Percentiles rank a stretch among this genome's conserved stretches.
Conservation (phyloP, 306 rosid genomes). For the Fragaria ananassa region DNA sequence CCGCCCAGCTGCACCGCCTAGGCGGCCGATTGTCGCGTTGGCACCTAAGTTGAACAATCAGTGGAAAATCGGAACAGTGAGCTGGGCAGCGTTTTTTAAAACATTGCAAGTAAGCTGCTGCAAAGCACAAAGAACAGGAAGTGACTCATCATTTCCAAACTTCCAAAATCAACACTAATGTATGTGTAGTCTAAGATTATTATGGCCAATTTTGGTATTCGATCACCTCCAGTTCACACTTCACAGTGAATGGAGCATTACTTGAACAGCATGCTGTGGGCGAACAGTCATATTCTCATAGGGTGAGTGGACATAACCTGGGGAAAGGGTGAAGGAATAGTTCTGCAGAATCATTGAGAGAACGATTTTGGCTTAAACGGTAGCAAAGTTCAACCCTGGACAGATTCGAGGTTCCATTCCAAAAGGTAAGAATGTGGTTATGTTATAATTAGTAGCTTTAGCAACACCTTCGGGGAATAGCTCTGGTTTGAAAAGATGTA, state of each 20-base stretch:
- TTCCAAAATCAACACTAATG: not conserved
- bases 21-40: too few species aligned
- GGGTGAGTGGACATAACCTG: slow-evolving; percentile 27
- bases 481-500: slow-evolving; percentile 28
- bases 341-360: slow-evolving; percentile 29
- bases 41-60: too few species aligned
- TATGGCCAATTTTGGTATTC: not conserved
- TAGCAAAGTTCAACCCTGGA: slow-evolving; percentile 28
- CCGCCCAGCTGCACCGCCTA: too few species aligned
- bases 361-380: slow-evolving; percentile 22
- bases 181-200: not conserved
- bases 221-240: not conserved
- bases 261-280: slow-evolving; percentile 30
- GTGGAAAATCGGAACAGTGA: too few species aligned
- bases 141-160: not conserved
- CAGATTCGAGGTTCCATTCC: slow-evolving; percentile 31
- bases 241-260: slow-evolving; percentile 13
- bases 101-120: not conserved
- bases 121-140: not conserved
- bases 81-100: too few species aligned
- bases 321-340: slow-evolving; percentile 25
- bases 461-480: slow-evolving; percentile 30
- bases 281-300: slow-evolving; percentile 2
- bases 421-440: slow-evolving; percentile 20
- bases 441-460: slow-evolving; percentile 24